Evolutionary conservation across 108 stramenopile species (phyloP).

Genomic region (Cyclotella sp.): DNA sequence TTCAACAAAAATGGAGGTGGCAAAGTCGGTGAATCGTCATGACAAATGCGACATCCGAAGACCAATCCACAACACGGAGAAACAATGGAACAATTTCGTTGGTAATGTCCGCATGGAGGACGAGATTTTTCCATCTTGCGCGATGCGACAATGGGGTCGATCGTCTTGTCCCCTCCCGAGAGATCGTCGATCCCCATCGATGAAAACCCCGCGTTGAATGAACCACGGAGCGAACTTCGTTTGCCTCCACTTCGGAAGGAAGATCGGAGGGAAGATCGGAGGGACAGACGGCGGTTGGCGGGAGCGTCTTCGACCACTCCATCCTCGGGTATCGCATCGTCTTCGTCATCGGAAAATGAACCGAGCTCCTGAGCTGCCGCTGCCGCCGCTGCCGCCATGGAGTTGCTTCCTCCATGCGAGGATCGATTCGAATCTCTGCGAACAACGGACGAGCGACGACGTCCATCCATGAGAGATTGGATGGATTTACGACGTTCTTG

Average conservation of each 20-base stretch:
- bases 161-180: not conserved
- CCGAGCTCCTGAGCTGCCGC: constrained; percentile 33
- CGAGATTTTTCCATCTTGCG: constrained; percentile 69
- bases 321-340: constrained; percentile 16
- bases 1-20: constrained; percentile 63
- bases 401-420: not conserved
- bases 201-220: constrained; percentile 39
- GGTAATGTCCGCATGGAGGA: constrained; percentile 81
- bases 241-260: constrained; percentile 19
- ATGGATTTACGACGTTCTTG: constrained; percentile 77
- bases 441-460: constrained; percentile 60
- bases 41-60: constrained; percentile 91
- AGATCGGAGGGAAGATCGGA: not conserved
- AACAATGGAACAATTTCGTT: constrained; percentile 82
- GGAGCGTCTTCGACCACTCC: not conserved
- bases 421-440: constrained; percentile 25
- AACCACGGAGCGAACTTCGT: constrained; percentile 35
- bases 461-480: constrained; percentile 89
- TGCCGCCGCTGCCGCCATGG: constrained; percentile 43
- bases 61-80: constrained; percentile 86
- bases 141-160: constrained; percentile 47
- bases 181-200: constrained; percentile 29
- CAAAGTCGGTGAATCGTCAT: constrained; percentile 81
- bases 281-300: constrained; percentile 10
- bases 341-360: constrained; percentile 27